Percentiles rank a stretch among this genome's conserved stretches.
phyloP scores from a whole-genome alignment of 192 early-diverging fungal genomes.

The Coemansia sp. region DNA sequence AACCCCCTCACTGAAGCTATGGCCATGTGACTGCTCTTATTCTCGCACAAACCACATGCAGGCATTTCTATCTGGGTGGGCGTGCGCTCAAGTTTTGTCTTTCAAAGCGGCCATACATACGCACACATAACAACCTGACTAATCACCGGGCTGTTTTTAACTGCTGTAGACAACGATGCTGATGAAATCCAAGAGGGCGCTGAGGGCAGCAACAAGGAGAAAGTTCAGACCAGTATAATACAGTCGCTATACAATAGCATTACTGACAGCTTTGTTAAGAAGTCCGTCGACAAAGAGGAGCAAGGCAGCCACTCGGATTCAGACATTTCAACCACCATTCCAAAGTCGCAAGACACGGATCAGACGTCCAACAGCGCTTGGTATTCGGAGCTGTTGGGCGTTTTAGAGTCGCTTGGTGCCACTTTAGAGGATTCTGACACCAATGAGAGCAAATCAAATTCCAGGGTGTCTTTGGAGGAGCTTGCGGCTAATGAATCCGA shows the following conservation, averaged over 20 bases:
- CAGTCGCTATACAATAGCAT: slow-evolving; percentile 21
- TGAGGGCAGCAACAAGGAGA: background rate
- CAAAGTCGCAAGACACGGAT: background rate
- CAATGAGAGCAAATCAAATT: background rate
- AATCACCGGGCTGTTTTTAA: slow-evolving; percentile 7
- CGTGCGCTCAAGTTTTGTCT: background rate
- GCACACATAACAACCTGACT: background rate
- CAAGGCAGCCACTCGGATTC: background rate
- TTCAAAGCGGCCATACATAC: background rate
- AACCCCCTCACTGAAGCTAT: background rate
- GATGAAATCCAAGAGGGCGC: background rate
- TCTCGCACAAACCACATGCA: background rate
- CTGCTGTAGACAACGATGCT: slow-evolving; percentile 4
- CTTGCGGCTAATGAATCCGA: background rate
- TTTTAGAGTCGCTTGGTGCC: slow-evolving; percentile 10
- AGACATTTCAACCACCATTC: background rate
- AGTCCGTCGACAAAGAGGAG: background rate
- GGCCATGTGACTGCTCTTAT: slow-evolving; percentile 3
- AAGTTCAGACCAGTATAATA: background rate
- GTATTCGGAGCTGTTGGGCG: slow-evolving; percentile 6
- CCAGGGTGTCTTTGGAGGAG: background rate
- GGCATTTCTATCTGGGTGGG: slow-evolving; percentile 2
- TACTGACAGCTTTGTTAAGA: background rate
- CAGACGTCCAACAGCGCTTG: background rate
- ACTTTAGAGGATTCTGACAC: background rate